Evolutionary conservation across 2,329 filamentous ascomycete species (phyloP), one percentile per base, ranked within the genome.

Genomic region (Calonectria hongkongensis): DNA sequence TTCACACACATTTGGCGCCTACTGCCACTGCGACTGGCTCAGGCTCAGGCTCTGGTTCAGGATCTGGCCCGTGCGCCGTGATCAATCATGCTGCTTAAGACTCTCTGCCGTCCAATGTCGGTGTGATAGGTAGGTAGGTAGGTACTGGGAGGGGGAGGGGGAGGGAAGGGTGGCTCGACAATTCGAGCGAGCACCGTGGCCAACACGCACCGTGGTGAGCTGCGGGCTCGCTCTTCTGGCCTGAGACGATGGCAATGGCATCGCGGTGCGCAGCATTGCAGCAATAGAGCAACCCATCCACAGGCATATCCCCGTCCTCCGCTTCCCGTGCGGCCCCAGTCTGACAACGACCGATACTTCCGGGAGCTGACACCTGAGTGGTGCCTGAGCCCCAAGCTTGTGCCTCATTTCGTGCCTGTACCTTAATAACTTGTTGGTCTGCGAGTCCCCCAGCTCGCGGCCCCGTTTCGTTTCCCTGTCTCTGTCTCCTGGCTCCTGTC

Each of bases 301-400:
- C 45, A 25, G n/a, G 45, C 45, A 21, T 36, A 60, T 60, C 54
- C 54, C 54, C 54, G 54, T 60, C 54, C 54, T 60, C 69, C 70
- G 45, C 67, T 70, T 63, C 56, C 72, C 47, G 72, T 68, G 64
- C 67, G 25, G 66, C 68, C 70, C 67, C 67, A 63, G 54, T 48
- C 48, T 67, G 68, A 71, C 74, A 71, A 60, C 75, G 78, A 79
- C 78, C 78, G 78, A 79, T 79, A 75, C 70, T 79, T 77, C 78
- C 78, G 78, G 78, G 66, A 60, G 78, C 47, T 64, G 68, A 72
- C 70, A 64, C 56, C 68, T 63, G 63, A 60, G 70, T 68, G 70
- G 70, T 72, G 66, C 70, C 70, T 72, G 51, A 60, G 50, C 41
- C 69, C 58, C 50, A 58, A 72, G 66, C 70, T 72, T 66, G 66